Evolutionary conservation across 2,329 filamentous ascomycete species (phyloP).

Genomic region (Phialophora macrospora): DNA sequence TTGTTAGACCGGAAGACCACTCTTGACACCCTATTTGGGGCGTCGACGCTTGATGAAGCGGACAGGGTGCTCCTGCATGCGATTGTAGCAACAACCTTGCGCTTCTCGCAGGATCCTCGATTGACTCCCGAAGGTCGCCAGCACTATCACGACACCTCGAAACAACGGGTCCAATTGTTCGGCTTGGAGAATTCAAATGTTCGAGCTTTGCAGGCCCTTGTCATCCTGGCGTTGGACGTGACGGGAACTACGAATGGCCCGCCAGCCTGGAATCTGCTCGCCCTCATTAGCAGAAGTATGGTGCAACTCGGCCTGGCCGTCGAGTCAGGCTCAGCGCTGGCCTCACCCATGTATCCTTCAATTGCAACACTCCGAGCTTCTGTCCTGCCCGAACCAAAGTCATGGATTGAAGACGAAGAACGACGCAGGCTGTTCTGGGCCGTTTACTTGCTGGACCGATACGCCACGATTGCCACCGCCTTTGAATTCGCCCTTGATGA

Average conservation of each 20-base stretch:
- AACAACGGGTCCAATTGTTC: conserved; percentile 83
- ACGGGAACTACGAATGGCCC: conserved; percentile 87
- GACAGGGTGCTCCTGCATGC: conserved; percentile 84
- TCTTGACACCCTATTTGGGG: conserved; percentile 79
- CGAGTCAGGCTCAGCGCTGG: conserved; percentile 77
- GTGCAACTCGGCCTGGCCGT: conserved; percentile 86
- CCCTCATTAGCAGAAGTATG: conserved; percentile 83
- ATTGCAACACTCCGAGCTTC: conserved; percentile 89
- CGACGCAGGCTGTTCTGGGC: conserved; percentile 89
- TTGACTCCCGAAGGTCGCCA: conserved; percentile 74
- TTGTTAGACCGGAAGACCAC: conserved; percentile 86
- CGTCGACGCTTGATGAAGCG: conserved; percentile 70
- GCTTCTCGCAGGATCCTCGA: conserved; percentile 77
- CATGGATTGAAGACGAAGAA: conserved; percentile 89
- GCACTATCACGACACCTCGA: conserved; percentile 78
- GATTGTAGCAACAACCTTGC: conserved; percentile 84
- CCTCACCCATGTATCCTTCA: conserved; percentile 78
- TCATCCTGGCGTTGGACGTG: conserved; percentile 83
- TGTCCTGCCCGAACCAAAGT: conserved; percentile 78
- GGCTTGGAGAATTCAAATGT: conserved; percentile 89
- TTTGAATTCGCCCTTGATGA: conserved; percentile 91
- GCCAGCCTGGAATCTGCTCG: conserved; percentile 89
- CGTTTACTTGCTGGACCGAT: conserved; percentile 87
- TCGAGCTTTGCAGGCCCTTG: conserved; percentile 82
- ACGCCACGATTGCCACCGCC: conserved; percentile 86